These are phyloP conservation scores for Pholiota adiposa DNA, from an alignment of 1,284 basidiomycete genomes.

Conservation along the genomic window DNA sequence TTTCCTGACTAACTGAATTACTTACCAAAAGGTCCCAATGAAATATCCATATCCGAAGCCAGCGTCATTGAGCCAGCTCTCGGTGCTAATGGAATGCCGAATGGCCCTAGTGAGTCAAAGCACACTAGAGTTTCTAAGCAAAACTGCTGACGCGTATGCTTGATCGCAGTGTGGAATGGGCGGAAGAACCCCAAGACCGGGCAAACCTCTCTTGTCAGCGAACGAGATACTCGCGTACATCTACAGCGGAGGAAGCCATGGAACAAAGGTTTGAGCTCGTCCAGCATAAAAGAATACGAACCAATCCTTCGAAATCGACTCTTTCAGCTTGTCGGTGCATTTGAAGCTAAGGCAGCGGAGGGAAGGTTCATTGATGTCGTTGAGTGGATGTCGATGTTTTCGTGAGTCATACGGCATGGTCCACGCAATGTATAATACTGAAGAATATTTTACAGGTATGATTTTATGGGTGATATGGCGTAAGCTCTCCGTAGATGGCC, in stretches of 20 bases:
- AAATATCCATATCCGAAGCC: constrained; percentile 37
- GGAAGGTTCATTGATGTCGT: not conserved
- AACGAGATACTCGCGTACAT: not conserved
- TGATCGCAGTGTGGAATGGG: constrained; percentile 7
- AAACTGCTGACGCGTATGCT: not conserved
- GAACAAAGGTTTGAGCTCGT: constrained; percentile 2
- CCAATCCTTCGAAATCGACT: not conserved
- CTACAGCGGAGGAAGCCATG: constrained; percentile 6
- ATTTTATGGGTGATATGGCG: constrained; percentile 14
- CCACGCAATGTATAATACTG: not conserved
- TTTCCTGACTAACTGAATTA: too few species aligned
- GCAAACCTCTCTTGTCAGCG: not conserved
- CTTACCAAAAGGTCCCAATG: constrained; percentile 41
- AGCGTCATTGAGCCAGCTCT: constrained; percentile 33
- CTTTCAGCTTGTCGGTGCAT: not conserved
- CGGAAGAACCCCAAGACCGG: not conserved
- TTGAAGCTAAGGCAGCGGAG: not conserved
- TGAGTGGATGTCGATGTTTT: constrained; percentile 5
- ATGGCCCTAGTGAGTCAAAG: constrained; percentile 38
- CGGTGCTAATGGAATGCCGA: constrained; percentile 39
- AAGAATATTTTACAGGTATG: not conserved
- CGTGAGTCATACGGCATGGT: not conserved
- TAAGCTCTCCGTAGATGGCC: not conserved
- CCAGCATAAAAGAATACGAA: constrained; percentile 3
- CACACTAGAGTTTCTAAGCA: not conserved